These are phyloP conservation scores for Kuraishia piskuri DNA, from an alignment of 805 yeast genomes.

Conservation along the genomic window DNA sequence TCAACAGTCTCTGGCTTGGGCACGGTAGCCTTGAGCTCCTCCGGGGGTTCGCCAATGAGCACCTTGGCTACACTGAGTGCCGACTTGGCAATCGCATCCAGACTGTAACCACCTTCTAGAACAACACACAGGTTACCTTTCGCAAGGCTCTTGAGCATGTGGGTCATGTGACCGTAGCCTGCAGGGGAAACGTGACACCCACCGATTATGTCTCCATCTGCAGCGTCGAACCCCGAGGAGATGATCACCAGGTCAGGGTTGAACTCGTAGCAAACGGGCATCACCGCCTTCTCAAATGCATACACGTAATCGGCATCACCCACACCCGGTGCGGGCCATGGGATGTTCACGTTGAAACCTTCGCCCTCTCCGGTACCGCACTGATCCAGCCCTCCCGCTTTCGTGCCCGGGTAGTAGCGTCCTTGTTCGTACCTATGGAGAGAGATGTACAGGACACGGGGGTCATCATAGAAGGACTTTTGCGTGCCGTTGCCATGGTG, in stretches of 20 bases:
- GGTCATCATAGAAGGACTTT: constrained; percentile 81
- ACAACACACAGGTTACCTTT: constrained; percentile 84
- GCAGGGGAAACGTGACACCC: constrained; percentile 94
- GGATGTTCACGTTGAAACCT: constrained; percentile 84
- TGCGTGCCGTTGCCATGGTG: constrained; percentile 99
- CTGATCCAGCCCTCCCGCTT: constrained; percentile 72
- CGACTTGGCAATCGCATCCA: constrained; percentile 82
- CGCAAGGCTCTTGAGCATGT: constrained; percentile 78
- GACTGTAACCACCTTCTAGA: constrained; percentile 93
- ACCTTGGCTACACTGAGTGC: constrained; percentile 91
- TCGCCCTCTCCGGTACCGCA: constrained; percentile 82
- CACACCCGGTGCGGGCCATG: constrained; percentile 90
- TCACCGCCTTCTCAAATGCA: constrained; percentile 76
- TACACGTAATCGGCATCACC: constrained; percentile 93
- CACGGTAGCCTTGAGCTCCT: constrained; percentile 49
- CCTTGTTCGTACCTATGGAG: constrained; percentile 91
- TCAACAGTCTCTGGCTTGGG: constrained; percentile 75
- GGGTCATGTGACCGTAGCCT: constrained; percentile 96
- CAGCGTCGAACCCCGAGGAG: constrained; percentile 97
- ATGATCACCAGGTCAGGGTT: constrained; percentile 89
- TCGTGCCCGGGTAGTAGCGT: constrained; percentile 88
- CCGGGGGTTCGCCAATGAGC: constrained; percentile 92
- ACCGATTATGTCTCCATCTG: constrained; percentile 95
- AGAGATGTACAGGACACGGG: constrained; percentile 84
- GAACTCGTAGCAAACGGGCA: constrained; percentile 86